Base-by-base conservation (phyloP, 208 protist genomes). In the Crithidia thermophila region DNA sequence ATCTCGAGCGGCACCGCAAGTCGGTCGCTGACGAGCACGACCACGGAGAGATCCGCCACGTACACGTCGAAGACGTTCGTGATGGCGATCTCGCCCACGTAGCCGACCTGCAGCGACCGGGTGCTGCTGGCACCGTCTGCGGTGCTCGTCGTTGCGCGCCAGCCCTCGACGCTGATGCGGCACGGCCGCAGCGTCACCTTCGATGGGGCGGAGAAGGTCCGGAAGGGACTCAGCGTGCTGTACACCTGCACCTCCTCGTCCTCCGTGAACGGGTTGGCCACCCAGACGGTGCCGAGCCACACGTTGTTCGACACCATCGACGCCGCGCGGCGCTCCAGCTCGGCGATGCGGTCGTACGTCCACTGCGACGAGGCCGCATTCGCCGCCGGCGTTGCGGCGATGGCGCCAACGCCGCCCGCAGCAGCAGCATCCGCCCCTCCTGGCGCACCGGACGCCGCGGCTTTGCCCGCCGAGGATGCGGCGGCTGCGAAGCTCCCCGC, bases 201-300 rank as follows among this genome's bases (percentile, higher is more conserved):
- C n/a, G 75, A 43, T 0, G 81, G 72, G 13, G 81, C 77, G 0
- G 72, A 69, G 61, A 95, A 93, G 34, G 90, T 95, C 45, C 64
- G 75, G 64, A 95, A 93, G 4, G 87, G 63, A 14, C 79, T 72
- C 25, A 94, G 67, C 30, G 76, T 77, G 49, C 83, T 76, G 66
- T 94, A 93, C 18, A 94, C 72, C 58, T 93, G 77, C 55, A 93
- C 73, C 58, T 94, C 88, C 65, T 93, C 86, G 36, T 87, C 85
- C 28, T 79, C 75, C 2, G 87, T 91, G 37, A 93, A 73, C 4
- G 72, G 66, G 72, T 89, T 92, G 37, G 76, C 75, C 27, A 95
- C 79, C 30, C 58, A 51, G 9, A 92, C 37, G 9, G 81, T 93
- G 28, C 90, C 90, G 23, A 95, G 73, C 90, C 90, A 95, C 62